Evolutionary conservation across 768 basidiomycete genomes (phyloP).

Genomic region (Mycena maculata): DNA sequence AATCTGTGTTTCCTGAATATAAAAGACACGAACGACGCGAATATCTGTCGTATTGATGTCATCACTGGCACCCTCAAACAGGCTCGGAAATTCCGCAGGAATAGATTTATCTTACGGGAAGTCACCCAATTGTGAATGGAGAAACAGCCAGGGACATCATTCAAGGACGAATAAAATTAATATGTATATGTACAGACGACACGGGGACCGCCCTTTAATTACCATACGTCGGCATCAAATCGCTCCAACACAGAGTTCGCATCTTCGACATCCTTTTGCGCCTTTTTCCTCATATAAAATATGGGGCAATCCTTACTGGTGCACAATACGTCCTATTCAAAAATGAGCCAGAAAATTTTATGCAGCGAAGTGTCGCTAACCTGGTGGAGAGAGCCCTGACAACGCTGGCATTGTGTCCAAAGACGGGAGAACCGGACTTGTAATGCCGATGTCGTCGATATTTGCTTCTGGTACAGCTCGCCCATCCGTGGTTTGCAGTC

Average conservation of each 20-base stretch:
- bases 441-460: conserved; percentile 74
- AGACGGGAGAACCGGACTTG: conserved; percentile 94
- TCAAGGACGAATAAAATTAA: too few relatives aligned
- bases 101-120: too few relatives aligned
- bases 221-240: conserved; percentile 86
- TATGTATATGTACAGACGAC: too few relatives aligned
- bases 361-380: conserved; percentile 46
- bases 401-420: conserved; percentile 99
- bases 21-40: too few relatives aligned
- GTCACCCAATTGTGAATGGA: too few relatives aligned
- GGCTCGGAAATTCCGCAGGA: too few relatives aligned
- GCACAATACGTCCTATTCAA: conserved; percentile 90
- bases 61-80: too few relatives aligned
- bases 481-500: conserved; percentile 89
- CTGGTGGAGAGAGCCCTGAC: conserved; percentile 98
- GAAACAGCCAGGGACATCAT: too few relatives aligned
- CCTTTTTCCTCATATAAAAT: conserved; percentile 98
- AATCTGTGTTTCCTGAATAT: too few relatives aligned
- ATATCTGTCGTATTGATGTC: too few relatives aligned
- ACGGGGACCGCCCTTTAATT: conserved; percentile 22
- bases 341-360: background rate
- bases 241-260: conserved; percentile 81
- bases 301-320: conserved; percentile 98
- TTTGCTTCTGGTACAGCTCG: conserved; percentile 94
- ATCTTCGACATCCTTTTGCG: conserved; percentile 97